phyloP scores from a whole-genome alignment of 768 basidiomycete genomes.

The Boletus speciosus region DNA sequence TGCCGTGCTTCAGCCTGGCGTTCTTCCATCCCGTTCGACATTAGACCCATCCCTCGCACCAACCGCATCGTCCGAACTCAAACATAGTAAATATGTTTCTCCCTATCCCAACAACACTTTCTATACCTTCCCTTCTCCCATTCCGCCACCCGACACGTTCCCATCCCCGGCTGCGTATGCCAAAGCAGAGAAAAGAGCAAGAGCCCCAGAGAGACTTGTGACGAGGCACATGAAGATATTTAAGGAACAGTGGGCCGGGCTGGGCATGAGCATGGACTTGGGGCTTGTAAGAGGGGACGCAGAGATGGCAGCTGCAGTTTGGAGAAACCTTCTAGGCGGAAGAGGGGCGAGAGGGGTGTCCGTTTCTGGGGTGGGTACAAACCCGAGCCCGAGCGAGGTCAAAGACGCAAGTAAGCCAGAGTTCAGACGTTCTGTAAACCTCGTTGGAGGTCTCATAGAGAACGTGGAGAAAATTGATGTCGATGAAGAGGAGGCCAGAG shows the following conservation, averaged over 20 bases:
- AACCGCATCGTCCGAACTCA: background rate
- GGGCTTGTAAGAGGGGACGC: constrained; percentile 72
- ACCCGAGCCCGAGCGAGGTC: constrained; percentile 2
- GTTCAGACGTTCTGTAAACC: constrained; percentile 65
- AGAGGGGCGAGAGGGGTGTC: constrained; percentile 74
- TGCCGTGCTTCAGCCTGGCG: constrained; percentile 63
- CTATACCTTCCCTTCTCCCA: constrained; percentile 27
- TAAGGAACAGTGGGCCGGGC: constrained; percentile 87
- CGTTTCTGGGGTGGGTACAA: constrained; percentile 18
- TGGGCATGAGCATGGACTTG: constrained; percentile 76
- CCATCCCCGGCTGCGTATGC: constrained; percentile 26
- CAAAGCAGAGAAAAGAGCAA: constrained; percentile 33
- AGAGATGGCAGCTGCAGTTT: constrained; percentile 82
- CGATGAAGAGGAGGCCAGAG: constrained; percentile 54
- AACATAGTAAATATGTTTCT: constrained; percentile 18
- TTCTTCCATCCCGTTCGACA: constrained; percentile 24
- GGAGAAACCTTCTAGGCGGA: constrained; percentile 88
- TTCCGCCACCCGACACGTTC: constrained; percentile 25
- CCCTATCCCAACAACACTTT: constrained; percentile 23
- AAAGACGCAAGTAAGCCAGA: constrained; percentile 1
- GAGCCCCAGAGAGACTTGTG: constrained; percentile 75
- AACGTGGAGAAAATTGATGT: constrained; percentile 57
- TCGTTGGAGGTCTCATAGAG: constrained; percentile 63
- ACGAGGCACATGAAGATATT: constrained; percentile 88
- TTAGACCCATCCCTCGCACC: constrained; percentile 12